These are phyloP conservation scores for Vanrija sp. DNA, from an alignment of 1,284 basidiomycete species.

Conservation along the genomic window DNA sequence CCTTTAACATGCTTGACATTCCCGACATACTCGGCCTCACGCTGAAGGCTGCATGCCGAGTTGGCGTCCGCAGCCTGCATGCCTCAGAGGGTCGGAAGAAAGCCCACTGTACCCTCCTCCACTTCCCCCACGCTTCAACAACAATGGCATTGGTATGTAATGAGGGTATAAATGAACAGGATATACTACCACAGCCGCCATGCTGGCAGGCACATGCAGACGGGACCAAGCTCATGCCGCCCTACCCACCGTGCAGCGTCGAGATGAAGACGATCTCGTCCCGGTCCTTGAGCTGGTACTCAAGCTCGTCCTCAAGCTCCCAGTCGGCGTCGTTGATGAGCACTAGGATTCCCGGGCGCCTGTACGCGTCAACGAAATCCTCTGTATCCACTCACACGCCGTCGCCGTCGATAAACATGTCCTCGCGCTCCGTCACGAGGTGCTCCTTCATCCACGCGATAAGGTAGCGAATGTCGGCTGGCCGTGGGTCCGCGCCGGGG, in stretches of 20 bases:
- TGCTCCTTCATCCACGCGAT: constrained; percentile 75
- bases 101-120: no score
- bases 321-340: constrained; percentile 96
- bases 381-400: constrained; percentile 66
- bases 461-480: constrained; percentile 68
- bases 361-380: constrained; percentile 40
- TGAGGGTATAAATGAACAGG: no score
- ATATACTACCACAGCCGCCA: neutral
- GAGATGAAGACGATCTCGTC: constrained; percentile 97
- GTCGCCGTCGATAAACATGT: constrained; percentile 82
- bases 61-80: no score
- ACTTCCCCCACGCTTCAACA: no score
- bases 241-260: constrained; percentile 82
- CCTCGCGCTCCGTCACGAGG: constrained; percentile 75
- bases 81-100: no score
- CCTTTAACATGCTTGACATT: no score
- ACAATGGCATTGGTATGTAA: no score
- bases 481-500: constrained; percentile 36
- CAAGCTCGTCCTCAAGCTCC: constrained; percentile 94
- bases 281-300: constrained; percentile 70
- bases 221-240: neutral
- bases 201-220: no score
- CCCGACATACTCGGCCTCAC: no score
- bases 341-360: constrained; percentile 92
- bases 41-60: no score